Evolutionary conservation across 257 asterid genomes (phyloP).

Genomic region (Nicotiana obtusifolia): DNA sequence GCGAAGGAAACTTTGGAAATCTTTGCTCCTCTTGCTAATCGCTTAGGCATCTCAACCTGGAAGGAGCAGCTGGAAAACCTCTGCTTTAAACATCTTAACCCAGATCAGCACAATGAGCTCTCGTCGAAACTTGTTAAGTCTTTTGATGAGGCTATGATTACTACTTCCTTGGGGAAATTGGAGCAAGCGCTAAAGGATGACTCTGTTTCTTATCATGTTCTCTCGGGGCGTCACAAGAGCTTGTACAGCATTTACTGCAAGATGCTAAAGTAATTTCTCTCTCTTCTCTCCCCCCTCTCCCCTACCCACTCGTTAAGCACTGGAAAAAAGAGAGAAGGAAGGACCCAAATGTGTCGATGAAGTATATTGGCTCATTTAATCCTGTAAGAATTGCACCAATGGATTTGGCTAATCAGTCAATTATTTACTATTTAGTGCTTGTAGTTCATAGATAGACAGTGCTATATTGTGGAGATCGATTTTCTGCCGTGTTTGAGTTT

Average conservation of each 20-base stretch:
- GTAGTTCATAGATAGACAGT: neutral
- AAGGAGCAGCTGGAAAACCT: conserved; percentile 89
- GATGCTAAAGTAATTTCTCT: conserved; percentile 66
- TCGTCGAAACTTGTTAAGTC: conserved; percentile 58
- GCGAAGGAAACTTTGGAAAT: conserved; percentile 95
- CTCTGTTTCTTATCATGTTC: conserved; percentile 46
- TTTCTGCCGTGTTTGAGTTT: neutral
- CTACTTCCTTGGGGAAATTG: conserved; percentile 62
- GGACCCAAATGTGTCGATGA: no score
- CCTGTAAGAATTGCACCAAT: neutral
- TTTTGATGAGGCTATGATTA: conserved; percentile 62
- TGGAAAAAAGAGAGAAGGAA: no score
- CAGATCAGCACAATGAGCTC: conserved; percentile 63
- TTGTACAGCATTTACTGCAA: conserved; percentile 82
- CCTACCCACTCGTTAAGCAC: no score
- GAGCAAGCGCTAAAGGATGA: conserved; percentile 57
- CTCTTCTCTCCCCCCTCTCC: no score
- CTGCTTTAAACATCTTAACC: conserved; percentile 70
- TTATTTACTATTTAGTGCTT: neutral
- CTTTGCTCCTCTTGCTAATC: conserved; percentile 87
- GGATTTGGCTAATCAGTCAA: neutral
- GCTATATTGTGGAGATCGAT: neutral
- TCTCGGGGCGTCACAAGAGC: conserved; percentile 89
- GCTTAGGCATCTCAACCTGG: conserved; percentile 91
- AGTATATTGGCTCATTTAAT: neutral